Evolutionary conservation across 164 flowering plant genomes (phyloP), one percentile per base, ranked within the genome.

Genomic region (Piper longum): DNA sequence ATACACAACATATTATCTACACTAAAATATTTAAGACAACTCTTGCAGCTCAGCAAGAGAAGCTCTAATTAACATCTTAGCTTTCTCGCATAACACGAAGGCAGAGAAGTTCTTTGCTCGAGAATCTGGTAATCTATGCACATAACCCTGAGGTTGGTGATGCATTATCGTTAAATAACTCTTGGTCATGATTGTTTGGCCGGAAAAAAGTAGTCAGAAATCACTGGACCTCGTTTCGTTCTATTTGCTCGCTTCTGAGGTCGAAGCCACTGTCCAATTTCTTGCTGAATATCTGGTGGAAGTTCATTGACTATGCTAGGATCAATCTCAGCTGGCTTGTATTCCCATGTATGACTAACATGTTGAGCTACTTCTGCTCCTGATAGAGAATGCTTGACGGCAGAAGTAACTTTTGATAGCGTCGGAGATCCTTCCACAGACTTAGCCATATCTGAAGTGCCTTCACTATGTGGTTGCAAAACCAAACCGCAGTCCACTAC

Each of bases 261-360:
- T 40, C 75, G 82, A 44, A 93, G 69, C 84, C 81, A 83, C 19
- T 78, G 76, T 4, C 75, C 76, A 7, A 89, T 63, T 74, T 93
- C 96, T 61, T 73, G 73, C 69, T 85, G 97, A 61, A 93, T 83
- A 73, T 89, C 90, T 2, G 64, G 71, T 2, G 98, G 97, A 39
- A 93, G 77, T 70, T 93, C 97, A 64, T 82, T 76, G 43, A 93
- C 68, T 42, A 89, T 83, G 9, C 83, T 71, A 43, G 81, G 86
- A 60, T 93, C 98, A 67, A 89, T 88, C 66, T 89, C 96, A 63
- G 86, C 86, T 19, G 76, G 61, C 54, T 74, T 81, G 76, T 81
- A 79, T 55, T 66, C 69, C 89, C 93, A 87, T 57, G 64, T 26
- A 63, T 71, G 76, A 58, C 65, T 72, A 73, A 65, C 69, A 51